These are phyloP conservation scores for Kandelia obovata DNA, from an alignment of 345 rosid species.

Conservation along the genomic window DNA sequence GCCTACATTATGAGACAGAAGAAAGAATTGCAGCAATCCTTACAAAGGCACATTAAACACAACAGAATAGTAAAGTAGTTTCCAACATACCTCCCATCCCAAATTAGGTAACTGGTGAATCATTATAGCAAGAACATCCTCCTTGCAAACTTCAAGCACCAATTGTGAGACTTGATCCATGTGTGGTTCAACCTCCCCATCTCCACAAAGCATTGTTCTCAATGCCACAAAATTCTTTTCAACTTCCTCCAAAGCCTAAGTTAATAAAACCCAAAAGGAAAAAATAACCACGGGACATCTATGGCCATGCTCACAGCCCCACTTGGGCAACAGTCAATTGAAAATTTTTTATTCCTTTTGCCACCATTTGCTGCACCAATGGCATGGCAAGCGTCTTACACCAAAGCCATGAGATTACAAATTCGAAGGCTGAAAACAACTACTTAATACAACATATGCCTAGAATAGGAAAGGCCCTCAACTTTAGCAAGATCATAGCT, in stretches of 20 bases:
- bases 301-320: background rate
- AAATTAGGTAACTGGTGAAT: slow-evolving; percentile 75
- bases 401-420: background rate
- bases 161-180: slow-evolving; percentile 69
- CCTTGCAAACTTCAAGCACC: slow-evolving; percentile 77
- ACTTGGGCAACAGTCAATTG: background rate
- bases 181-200: slow-evolving; percentile 82
- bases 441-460: background rate
- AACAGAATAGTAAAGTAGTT: background rate
- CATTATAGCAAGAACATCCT: slow-evolving; percentile 69
- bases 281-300: background rate
- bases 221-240: slow-evolving; percentile 76
- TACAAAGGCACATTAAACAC: background rate
- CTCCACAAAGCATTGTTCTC: slow-evolving; percentile 84
- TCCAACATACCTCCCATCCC: slow-evolving; percentile 71
- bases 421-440: background rate
- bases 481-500: too few relatives aligned
- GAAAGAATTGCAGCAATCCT: background rate
- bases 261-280: background rate
- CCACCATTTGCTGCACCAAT: background rate
- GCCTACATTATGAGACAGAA: slow-evolving; percentile 41
- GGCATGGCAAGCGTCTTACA: background rate
- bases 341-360: background rate
- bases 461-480: background rate
- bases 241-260: slow-evolving; percentile 84